phyloP scores from a whole-genome alignment of 805 yeast species.

The Cyberlindnera maclurae region DNA sequence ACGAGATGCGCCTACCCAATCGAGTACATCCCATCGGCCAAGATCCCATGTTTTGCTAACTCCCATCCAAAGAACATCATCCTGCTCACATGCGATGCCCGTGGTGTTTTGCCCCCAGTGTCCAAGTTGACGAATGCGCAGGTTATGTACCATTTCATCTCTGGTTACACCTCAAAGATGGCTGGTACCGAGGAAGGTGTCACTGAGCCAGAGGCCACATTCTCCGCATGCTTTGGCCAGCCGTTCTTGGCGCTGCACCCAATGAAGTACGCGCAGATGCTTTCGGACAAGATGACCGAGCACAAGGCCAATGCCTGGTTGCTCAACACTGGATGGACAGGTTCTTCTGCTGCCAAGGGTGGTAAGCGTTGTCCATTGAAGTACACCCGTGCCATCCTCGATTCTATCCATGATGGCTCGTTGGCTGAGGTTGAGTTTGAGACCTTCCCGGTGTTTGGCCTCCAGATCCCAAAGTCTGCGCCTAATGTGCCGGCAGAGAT shows the following conservation, averaged over 20 bases:
- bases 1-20: constrained; percentile 99
- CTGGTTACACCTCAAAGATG: constrained; percentile 98
- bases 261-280: constrained; percentile 94
- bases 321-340: constrained; percentile 98
- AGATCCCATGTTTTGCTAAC: constrained; percentile 88
- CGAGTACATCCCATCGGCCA: constrained; percentile 92
- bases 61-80: constrained; percentile 89
- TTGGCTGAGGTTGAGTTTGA: constrained; percentile 76
- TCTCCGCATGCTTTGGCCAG: constrained; percentile 98
- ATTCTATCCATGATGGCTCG: constrained; percentile 89
- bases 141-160: constrained; percentile 98
- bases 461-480: constrained; percentile 76
- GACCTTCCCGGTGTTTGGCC: constrained; percentile 77
- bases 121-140: constrained; percentile 89
- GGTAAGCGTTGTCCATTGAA: constrained; percentile 97
- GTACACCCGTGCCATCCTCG: constrained; percentile 94
- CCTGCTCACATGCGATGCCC: constrained; percentile 92
- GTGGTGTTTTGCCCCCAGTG: constrained; percentile 97
- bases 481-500: constrained; percentile 73
- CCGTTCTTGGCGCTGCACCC: constrained; percentile 98
- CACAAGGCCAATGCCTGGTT: constrained; percentile 94
- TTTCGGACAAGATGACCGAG: constrained; percentile 83
- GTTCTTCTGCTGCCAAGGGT: constrained; percentile 84
- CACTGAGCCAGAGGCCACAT: constrained; percentile 96
- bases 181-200: constrained; percentile 99